Base-by-base conservation (phyloP, 306 rosid species). In the Aeschynomene evenia region DNA sequence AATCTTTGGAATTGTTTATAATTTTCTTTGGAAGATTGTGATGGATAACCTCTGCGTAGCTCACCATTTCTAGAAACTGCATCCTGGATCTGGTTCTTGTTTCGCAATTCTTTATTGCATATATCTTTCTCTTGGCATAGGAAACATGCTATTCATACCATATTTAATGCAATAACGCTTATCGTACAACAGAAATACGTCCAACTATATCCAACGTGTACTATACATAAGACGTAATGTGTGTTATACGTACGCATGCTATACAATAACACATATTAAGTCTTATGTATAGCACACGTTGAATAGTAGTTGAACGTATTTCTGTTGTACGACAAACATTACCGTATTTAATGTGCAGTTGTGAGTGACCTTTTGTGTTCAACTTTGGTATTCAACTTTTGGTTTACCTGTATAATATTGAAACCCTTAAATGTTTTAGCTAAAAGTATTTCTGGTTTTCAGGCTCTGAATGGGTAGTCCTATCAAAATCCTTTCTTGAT, bases 381-480 rank as follows among this genome's bases (percentile, higher is more conserved):
- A 56, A 26, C 45, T 46, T 60, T 10, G 45, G 45, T 16, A 22
- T 16, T 39, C 55, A 56, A 26, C 45, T 46, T 60, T 10, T 33
- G 45, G 11, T 36, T 16, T n/a, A 36, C 39, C 12, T 42, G 39
- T 22, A 23, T 49, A 63, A 50, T 58, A 50, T 45, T 65, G 6
- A 33, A 66, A 45, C 43, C 24, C 29, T 60, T 22, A 55, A 36
- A 36, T 63, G 22, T 43, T 18, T 5, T 19, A 65, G 43, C 57
- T 56, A 37, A 80, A 28, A 22, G 1, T 60, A 68, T 71, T 10
- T 55, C 15, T 7, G 60, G 20, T 60, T 73, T 74, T 10, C 95
- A 90, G 97, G 98, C 11, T 93, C 98, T 51, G 51, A 80, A 33
- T 84, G 87, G 89, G 77, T 90, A 82, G 85, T 88, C 64, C 84